Percentiles rank a stretch among this genome's conserved stretches.
Conservation (phyloP, 2,329 filamentous ascomycete species). For the Nectriaceae sp. region DNA sequence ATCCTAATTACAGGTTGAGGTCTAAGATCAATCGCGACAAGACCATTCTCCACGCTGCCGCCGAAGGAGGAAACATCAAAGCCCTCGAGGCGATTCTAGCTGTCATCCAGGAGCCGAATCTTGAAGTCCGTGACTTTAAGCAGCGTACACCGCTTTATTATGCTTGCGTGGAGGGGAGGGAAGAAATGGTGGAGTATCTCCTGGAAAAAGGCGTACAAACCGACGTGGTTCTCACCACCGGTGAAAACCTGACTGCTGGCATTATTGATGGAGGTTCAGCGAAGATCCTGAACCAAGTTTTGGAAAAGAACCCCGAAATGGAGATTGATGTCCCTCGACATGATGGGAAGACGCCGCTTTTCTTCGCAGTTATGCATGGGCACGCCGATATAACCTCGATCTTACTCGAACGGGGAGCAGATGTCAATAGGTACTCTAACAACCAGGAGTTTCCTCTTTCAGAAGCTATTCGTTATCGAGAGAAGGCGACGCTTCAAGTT, state of each 20-base stretch:
- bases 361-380: constrained; percentile 10
- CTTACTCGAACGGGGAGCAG: constrained; percentile 15
- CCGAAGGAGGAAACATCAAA: constrained; percentile 15
- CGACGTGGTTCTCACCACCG: constrained; percentile 6
- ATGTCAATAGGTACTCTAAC: constrained; percentile 12
- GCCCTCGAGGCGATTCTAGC: constrained; percentile 12
- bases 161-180: constrained; percentile 11
- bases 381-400: constrained; percentile 5
- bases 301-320: constrained; percentile 15
- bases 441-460: constrained; percentile 12
- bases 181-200: constrained; percentile 18
- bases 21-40: constrained; percentile 13
- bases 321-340: constrained; percentile 10
- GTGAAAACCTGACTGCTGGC: constrained; percentile 11
- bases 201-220: constrained; percentile 15
- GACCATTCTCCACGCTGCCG: constrained; percentile 15
- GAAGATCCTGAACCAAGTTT: constrained; percentile 11
- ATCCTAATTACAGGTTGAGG: constrained; percentile 14
- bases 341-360: constrained; percentile 13
- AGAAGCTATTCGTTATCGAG: constrained; percentile 12
- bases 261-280: constrained; percentile 15
- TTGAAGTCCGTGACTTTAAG: constrained; percentile 14
- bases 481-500: constrained; percentile 3
- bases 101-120: constrained; percentile 1
- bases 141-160: constrained; percentile 16